phyloP scores from a whole-genome alignment of 176 grass and related monocot genomes.

The Bonia amplexicaulis region DNA sequence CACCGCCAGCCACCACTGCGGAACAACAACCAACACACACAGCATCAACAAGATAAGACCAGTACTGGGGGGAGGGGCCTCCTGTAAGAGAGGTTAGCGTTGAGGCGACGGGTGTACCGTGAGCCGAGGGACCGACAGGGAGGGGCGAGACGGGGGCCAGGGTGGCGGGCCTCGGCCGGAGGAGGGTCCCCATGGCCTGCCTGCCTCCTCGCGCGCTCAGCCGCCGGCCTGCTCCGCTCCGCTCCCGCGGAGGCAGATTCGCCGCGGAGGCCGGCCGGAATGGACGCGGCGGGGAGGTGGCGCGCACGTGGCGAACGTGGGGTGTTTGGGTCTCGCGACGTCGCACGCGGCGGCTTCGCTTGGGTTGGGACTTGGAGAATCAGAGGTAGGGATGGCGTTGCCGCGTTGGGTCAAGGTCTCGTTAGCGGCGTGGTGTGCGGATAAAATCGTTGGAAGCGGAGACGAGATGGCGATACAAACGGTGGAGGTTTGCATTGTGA shows the following conservation, averaged over 20 bases:
- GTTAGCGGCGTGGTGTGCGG: background rate
- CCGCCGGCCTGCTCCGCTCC: too few relatives aligned
- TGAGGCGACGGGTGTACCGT: conserved; percentile 15
- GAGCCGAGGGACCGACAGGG: background rate
- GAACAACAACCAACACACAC: background rate
- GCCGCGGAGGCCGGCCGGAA: background rate
- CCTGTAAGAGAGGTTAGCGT: background rate
- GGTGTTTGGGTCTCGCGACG: background rate
- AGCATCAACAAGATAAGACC: background rate
- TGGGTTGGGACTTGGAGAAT: background rate
- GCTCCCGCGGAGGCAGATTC: background rate
- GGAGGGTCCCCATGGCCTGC: conserved; percentile 21
- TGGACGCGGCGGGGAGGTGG: background rate
- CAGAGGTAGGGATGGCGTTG: background rate
- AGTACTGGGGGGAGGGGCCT: background rate
- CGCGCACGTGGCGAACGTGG: conserved; percentile 47
- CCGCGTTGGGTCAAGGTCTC: background rate
- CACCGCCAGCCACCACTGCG: conserved; percentile 1
- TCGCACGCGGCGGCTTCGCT: background rate
- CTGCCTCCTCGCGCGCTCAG: too few relatives aligned
- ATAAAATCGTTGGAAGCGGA: conserved; percentile 17
- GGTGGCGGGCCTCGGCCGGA: conserved; percentile 6
- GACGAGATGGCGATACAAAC: background rate
- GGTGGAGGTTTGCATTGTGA: background rate
- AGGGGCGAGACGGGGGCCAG: background rate